phyloP scores from a whole-genome alignment of 169 alveolate species.

The Besnoitia besnoiti region DNA sequence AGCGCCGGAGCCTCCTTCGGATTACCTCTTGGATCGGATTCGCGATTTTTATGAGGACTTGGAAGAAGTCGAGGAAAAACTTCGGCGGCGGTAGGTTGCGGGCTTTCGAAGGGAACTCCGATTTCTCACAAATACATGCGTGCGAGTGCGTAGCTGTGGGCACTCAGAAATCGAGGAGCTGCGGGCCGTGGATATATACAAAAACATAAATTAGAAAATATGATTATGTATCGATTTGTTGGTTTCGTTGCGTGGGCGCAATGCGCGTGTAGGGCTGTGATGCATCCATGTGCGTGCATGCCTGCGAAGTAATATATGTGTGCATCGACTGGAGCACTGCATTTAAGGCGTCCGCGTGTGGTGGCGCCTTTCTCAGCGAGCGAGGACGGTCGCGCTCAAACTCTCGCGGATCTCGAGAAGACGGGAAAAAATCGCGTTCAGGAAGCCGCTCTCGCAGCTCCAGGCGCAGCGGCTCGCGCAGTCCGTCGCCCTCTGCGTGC shows the following conservation, averaged over 20 bases:
- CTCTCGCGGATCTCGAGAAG: background rate
- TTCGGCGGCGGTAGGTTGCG: no score
- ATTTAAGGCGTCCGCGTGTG: background rate
- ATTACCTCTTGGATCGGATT: slow-evolving; percentile 55
- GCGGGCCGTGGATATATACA: no score
- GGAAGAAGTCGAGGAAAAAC: slow-evolving; percentile 40
- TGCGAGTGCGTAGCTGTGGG: no score
- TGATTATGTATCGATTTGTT: no score
- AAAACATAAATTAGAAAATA: no score
- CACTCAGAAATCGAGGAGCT: no score
- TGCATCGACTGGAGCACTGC: no score
- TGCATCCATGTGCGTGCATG: no score
- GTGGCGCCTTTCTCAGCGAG: background rate
- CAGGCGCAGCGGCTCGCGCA: background rate
- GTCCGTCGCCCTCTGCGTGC: slow-evolving; percentile 6
- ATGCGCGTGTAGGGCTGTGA: background rate
- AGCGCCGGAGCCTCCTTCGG: slow-evolving; percentile 68
- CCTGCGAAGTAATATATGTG: no score
- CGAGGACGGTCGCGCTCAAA: background rate
- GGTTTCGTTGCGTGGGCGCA: background rate
- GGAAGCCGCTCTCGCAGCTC: background rate
- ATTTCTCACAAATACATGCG: no score
- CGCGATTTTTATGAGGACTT: slow-evolving; percentile 66
- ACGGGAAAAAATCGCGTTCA: background rate
- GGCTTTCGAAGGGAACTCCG: no score